A percentile compares a stretch with the other conserved stretches of the same genome.
Conservation (phyloP, 2,329 filamentous ascomycete genomes). For the Alternaria hordeiaustralica region DNA sequence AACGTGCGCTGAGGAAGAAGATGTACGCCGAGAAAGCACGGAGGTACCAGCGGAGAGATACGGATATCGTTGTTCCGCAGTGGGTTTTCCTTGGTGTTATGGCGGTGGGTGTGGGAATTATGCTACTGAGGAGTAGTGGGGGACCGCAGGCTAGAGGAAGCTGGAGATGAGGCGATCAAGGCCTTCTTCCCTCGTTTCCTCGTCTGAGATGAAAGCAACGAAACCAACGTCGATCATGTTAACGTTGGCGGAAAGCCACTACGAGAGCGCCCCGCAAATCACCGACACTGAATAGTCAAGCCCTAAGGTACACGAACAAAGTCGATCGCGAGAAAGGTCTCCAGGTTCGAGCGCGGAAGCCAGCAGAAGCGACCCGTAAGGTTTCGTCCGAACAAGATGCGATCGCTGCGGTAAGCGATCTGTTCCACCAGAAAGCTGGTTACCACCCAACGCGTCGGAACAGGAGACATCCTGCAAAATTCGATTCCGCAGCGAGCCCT, state of each 20-base stretch:
- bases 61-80: neutral
- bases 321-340: neutral
- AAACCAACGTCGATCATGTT: fast-evolving
- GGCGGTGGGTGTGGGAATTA: neutral
- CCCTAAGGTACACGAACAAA: neutral
- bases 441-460: neutral
- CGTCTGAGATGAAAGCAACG: neutral
- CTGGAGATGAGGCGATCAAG: fast-evolving
- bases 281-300: neutral
- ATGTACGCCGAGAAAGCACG: neutral
- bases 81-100: neutral
- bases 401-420: neutral
- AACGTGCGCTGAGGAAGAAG: neutral
- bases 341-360: neutral
- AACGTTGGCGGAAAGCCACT: neutral
- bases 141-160: neutral
- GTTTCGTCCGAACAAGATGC: neutral
- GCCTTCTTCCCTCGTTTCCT: neutral
- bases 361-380: neutral
- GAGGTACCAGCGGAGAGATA: neutral
- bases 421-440: neutral
- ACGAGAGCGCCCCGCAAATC: neutral
- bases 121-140: neutral
- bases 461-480: neutral
- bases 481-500: neutral